These are phyloP conservation scores for Fremontodendron californicum DNA, from an alignment of 345 rosid species.

Conservation along the genomic window DNA sequence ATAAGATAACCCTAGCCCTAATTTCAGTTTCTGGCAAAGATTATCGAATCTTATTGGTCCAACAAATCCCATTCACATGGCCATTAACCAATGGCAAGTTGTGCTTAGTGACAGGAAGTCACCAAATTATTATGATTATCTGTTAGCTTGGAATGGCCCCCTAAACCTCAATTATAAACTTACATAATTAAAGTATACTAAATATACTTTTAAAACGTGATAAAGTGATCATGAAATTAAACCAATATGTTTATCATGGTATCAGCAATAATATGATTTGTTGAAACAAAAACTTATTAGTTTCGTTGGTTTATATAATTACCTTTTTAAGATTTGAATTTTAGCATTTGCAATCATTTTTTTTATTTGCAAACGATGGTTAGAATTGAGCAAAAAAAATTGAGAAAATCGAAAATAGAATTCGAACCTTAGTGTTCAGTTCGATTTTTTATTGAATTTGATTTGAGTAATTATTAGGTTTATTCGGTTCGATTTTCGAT, in stretches of 20 bases:
- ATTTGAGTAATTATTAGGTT: no score
- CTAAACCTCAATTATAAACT: not conserved
- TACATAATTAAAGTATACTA: not conserved
- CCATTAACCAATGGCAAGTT: slow-evolving; percentile 18
- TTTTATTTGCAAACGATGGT: no score
- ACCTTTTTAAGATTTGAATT: no score
- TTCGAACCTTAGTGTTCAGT: no score
- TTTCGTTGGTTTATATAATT: no score
- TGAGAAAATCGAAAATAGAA: no score
- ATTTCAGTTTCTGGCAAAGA: slow-evolving; percentile 8
- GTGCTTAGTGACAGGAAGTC: slow-evolving; percentile 14
- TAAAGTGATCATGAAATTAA: not conserved
- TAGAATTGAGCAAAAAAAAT: no score
- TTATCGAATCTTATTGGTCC: slow-evolving; percentile 26
- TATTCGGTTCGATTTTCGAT: no score
- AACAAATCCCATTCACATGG: slow-evolving; percentile 26
- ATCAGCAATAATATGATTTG: not conserved
- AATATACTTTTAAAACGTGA: not conserved
- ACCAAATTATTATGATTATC: slow-evolving; percentile 16
- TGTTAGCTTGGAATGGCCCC: not conserved
- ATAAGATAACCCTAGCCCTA: not conserved
- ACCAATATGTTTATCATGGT: not conserved
- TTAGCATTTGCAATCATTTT: no score
- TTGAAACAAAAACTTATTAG: no score
- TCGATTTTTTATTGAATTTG: no score